These are phyloP conservation scores for Fusarium marasasianum DNA, from an alignment of 2,329 filamentous ascomycete genomes.

Conservation along the genomic window DNA sequence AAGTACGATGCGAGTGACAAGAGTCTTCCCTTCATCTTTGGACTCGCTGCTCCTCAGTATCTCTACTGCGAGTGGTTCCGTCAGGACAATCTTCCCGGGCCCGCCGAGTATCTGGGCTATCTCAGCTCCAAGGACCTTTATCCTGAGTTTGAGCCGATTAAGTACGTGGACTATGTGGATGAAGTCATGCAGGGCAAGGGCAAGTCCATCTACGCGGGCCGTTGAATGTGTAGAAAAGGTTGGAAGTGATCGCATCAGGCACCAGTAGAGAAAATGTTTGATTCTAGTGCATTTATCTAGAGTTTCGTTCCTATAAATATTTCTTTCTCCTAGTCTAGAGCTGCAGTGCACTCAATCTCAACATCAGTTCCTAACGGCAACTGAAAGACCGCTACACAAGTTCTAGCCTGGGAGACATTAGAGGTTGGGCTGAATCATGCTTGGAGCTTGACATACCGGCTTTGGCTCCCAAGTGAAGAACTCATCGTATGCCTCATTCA, in stretches of 20 bases:
- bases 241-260: neutral
- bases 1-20: slow-evolving; percentile 6
- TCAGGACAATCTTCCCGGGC: slow-evolving; percentile 26
- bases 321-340: neutral
- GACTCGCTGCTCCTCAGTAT: slow-evolving; percentile 16
- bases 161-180: slow-evolving; percentile 24
- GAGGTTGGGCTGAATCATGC: slow-evolving; percentile 44
- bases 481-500: slow-evolving; percentile 66
- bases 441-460: slow-evolving; percentile 52
- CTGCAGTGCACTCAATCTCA: slow-evolving; percentile 75
- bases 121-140: slow-evolving; percentile 27
- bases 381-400: slow-evolving; percentile 78
- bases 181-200: slow-evolving; percentile 21
- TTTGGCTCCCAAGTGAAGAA: slow-evolving; percentile 57
- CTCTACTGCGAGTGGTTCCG: slow-evolving; percentile 29
- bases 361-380: slow-evolving; percentile 76
- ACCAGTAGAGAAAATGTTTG: neutral
- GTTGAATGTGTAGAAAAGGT: neutral
- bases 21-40: neutral
- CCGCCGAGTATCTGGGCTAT: slow-evolving; percentile 22
- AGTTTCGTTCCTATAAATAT: neutral
- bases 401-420: slow-evolving; percentile 54
- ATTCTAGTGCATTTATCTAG: neutral
- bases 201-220: slow-evolving; percentile 9
- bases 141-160: slow-evolving; percentile 16